These are phyloP conservation scores for Pisolithus orientalis DNA, from an alignment of 768 basidiomycete genomes.

Conservation along the genomic window DNA sequence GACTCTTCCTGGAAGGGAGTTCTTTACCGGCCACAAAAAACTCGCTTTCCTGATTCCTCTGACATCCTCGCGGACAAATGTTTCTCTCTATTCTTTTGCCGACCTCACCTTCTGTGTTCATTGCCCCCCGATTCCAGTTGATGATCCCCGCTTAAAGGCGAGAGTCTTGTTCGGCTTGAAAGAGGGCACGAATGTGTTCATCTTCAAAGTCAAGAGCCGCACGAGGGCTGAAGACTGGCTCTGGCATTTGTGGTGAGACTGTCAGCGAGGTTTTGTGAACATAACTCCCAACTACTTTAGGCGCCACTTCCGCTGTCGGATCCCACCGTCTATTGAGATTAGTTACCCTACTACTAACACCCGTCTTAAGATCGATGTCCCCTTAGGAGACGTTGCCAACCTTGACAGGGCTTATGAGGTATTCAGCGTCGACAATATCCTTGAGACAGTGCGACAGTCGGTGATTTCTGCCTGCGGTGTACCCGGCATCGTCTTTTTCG, in stretches of 20 bases:
- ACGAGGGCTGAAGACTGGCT: constrained; percentile 83
- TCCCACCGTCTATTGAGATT: constrained; percentile 68
- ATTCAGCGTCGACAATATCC: constrained; percentile 57
- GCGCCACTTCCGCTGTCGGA: constrained; percentile 62
- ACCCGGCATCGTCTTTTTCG: constrained; percentile 23
- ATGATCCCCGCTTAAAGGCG: constrained; percentile 32
- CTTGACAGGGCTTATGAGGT: constrained; percentile 36
- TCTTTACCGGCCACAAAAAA: constrained; percentile 64
- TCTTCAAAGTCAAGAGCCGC: constrained; percentile 77
- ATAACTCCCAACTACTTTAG: constrained; percentile 30
- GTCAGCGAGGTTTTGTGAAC: neutral
- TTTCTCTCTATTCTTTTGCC: constrained; percentile 84
- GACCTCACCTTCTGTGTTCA: constrained; percentile 79
- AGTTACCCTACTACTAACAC: constrained; percentile 61
- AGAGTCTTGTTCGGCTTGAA: constrained; percentile 45
- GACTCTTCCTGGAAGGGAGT: constrained; percentile 63
- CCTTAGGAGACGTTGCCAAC: constrained; percentile 37
- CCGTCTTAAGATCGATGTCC: constrained; percentile 65
- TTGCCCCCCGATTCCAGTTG: constrained; percentile 50
- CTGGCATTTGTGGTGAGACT: constrained; percentile 73
- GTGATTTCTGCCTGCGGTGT: constrained; percentile 35
- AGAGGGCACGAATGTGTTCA: constrained; percentile 78
- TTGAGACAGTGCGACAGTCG: constrained; percentile 54
- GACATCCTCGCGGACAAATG: constrained; percentile 47
- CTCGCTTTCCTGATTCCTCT: constrained; percentile 79